Evolutionary conservation across 176 grass and related monocot species (phyloP), one percentile per base, ranked within the genome.

Genomic region (Hordeum marinum): DNA sequence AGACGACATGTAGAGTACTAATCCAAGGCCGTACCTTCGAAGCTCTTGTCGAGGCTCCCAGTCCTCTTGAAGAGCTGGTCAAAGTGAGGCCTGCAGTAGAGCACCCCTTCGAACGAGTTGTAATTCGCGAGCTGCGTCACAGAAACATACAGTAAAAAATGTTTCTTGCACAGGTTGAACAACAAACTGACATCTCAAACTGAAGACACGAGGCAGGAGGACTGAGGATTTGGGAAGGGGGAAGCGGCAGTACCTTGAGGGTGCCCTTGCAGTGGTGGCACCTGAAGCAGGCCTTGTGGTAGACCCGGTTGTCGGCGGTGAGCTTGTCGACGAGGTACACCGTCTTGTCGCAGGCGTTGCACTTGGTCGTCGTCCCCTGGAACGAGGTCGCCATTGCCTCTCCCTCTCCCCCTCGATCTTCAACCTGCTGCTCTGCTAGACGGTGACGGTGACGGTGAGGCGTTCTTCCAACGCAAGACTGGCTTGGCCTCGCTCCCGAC

Each of bases 211-310:
- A 27, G 41, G 7, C 40, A 27, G 37, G 68, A 57, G 54, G 17
- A 21, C 7, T 57, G 18, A 18, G 48, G 45, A 4, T 39, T 37
- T 2, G 37, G 68, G 39, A 72, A 72, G 68, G 39, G 14, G 9
- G 15, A 1, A 9, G 1, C 1, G 36, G 63, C 1, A 12, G 23
- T 69, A 95, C 93, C 94, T 99, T 99, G 74, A 99, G 92, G 59
- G 96, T 99, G 24, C 96, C 91, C 60, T 86, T 99, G 96, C 96
- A 99, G 82, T 99, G 96, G 90, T 99, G 96, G 86, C 96, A 99
- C 55, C 93, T 77, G 87, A 99, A 99, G 82, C 96, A 99, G 7
- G 91, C 96, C 94, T 96, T 99, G 88, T 99, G 96, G 87, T 94
- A 99, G 86, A 99, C 55, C 23, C 96, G 85, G 86, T 96, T 99